Evolutionary conservation across 2,329 filamentous ascomycete genomes (phyloP), one percentile per base, ranked within the genome.

Genomic region (Falciphora oryzae): DNA sequence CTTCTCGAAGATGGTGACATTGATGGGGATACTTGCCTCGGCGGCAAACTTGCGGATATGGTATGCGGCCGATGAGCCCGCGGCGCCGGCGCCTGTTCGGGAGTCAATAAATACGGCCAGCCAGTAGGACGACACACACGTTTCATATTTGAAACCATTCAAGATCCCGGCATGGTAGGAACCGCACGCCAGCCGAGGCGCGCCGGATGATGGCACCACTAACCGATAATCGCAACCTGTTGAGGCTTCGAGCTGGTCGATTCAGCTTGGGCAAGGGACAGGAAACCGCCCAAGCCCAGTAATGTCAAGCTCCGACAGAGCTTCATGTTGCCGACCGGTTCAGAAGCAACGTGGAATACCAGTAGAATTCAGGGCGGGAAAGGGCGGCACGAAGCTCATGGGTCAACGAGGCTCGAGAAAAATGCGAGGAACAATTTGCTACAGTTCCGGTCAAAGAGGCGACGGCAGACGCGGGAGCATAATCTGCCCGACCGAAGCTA

Each of bases 1-100:
- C 69, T 89, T 89, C 72, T 99, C 95, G 74, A 94, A 97, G 32
- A 99, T 81, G 28, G 93, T 96, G 70, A 98, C 89, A 69, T 96
- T 90, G 65, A 94, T 73, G 2, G 82, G 78, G 25, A 90, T 75
- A 25, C 79, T 79, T n/a, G 82, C 80, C 65, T 85, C 77, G 4
- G 84, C 77, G 28, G 91, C 89, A 74, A 88, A 93, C 71, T 89
- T 85, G 56, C 83, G 83, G 60, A 99, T 81, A 72, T 94, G 87
- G 75, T 95, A 97, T 0, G 95, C 93, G 3, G 93, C 81, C 2
- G 93, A 96, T 5, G 95, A 87, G 35, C 95, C 95, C 35, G 87
- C 94, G 58, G 95, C 89, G 60, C 95, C 95, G 69, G 94, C 94
- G 67, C 95, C 94, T 96, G 67, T 59, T 32, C 32, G 32, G 32